Evolutionary conservation across 1,139 yeast genomes (phyloP).

Genomic region (Wickerhamomyces sp.): DNA sequence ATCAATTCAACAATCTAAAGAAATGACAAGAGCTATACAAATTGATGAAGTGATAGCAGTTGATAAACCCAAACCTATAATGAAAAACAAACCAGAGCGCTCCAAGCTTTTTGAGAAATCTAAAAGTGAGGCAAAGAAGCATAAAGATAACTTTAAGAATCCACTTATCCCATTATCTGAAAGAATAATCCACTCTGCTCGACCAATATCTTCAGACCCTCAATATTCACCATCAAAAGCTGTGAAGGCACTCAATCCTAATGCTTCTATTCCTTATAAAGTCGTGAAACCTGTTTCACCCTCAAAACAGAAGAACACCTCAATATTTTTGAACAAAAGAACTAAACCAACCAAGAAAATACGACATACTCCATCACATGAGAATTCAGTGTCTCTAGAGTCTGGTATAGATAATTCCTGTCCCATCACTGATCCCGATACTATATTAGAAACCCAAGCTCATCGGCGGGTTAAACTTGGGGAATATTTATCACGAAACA

Average conservation of each 20-base stretch:
- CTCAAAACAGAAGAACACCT: neutral
- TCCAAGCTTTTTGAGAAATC: conserved; percentile 23
- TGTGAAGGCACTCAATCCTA: too few species aligned
- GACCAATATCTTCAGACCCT: neutral
- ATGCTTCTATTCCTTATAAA: neutral
- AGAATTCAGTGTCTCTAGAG: too few species aligned
- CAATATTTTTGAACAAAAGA: neutral
- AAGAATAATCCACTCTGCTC: neutral
- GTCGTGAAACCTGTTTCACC: neutral
- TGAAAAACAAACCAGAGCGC: conserved; percentile 10
- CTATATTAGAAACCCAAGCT: neutral
- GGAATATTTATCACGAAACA: neutral
- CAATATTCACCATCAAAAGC: neutral
- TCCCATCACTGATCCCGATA: neutral
- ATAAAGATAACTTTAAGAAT: conserved; percentile 17
- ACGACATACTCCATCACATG: neutral
- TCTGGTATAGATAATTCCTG: too few species aligned
- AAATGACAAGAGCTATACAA: conserved; percentile 40
- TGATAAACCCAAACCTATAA: neutral
- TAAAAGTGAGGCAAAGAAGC: conserved; percentile 19
- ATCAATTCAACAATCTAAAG: conserved; percentile 38
- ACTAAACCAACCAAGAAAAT: neutral
- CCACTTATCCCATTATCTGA: conserved; percentile 5
- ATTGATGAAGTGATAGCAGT: conserved; percentile 25
- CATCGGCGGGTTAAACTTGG: neutral